Evolutionary conservation across 129 eudicot genomes (phyloP).

Genomic region (Silybum marianum): DNA sequence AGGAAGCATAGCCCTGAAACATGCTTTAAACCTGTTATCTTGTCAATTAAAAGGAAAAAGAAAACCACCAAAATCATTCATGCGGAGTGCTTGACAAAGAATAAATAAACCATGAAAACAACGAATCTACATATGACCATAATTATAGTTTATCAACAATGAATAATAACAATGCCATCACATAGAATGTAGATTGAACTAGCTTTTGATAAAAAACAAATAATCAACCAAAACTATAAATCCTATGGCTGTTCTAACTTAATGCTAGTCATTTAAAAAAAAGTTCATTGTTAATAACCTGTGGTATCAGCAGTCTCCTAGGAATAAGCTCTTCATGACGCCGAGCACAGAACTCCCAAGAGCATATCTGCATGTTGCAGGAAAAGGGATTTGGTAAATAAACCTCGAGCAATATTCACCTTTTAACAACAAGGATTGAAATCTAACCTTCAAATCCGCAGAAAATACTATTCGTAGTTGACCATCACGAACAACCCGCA

Average conservation of each 20-base stretch:
- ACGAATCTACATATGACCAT: background rate
- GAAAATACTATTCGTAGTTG: constrained; percentile 91
- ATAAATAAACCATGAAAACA: background rate
- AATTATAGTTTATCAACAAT: background rate
- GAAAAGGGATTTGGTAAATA: background rate
- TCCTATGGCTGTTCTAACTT: background rate
- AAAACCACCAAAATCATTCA: background rate
- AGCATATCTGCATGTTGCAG: constrained; percentile 65
- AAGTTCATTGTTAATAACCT: constrained; percentile 47
- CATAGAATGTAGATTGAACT: background rate
- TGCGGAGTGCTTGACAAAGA: background rate
- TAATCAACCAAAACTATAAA: background rate
- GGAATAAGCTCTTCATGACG: constrained; percentile 99
- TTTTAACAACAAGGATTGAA: background rate
- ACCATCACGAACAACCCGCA: constrained; percentile 99
- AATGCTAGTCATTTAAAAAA: background rate
- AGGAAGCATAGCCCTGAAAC: background rate
- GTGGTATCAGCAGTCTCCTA: constrained; percentile 85
- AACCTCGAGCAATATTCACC: background rate
- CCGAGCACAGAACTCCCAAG: constrained; percentile 99
- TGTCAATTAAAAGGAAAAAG: background rate
- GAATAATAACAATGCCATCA: background rate
- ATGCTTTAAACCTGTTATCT: background rate
- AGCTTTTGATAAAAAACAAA: background rate
- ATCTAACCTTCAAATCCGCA: constrained; percentile 81